Evolutionary conservation across 1,139 yeast genomes (phyloP), one percentile per base, ranked within the genome.

Genomic region (Diutina scorzettiae): DNA sequence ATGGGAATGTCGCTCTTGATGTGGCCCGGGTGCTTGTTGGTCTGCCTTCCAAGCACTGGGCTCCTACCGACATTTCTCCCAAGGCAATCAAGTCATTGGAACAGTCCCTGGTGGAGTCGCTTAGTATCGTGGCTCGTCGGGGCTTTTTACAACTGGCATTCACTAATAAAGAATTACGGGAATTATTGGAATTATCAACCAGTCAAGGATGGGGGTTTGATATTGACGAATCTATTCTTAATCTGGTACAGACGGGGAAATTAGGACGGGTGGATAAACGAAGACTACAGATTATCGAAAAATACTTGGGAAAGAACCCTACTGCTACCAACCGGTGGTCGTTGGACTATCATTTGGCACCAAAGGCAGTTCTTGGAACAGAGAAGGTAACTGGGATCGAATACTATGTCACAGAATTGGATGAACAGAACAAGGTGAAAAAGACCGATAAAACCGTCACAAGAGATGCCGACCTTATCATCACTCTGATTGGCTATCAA

Each of bases 1-100:
- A 89, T 57, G 99, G 99, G 36, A 91, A 91, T 55, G 99, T 91
- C n/a, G 96, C 98, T 0, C 62, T 91, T 46, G 99, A 91, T 57
- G 78, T 91, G 7, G 89, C 96, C 1, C 64, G 99, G 43, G 67
- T 91, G 2, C 63, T 91, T 31, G 60, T 89, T 45, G 77, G 80
- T 11, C 76, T 78, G 24, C 67, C 69, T 2, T 61, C 62, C 4
- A 49, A 60, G 1, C 74, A 78, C 46, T 80, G 86, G 85, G 49
- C 63, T 7, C 52, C 64, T 1, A 91, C 96, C 0, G 99, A 91
- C 60, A 82, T 91, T 23, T 65, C 85, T 0, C 59, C 64, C 1
- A 62, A 64, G 30, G 95, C 96, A 0, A 60, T 81, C 20, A 65
- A 67, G 3, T 57, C 61, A 6, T 63, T 93, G 44, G 55, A 62